Base-by-base conservation (phyloP, 805 yeast species). In the Danielia oregonensis region DNA sequence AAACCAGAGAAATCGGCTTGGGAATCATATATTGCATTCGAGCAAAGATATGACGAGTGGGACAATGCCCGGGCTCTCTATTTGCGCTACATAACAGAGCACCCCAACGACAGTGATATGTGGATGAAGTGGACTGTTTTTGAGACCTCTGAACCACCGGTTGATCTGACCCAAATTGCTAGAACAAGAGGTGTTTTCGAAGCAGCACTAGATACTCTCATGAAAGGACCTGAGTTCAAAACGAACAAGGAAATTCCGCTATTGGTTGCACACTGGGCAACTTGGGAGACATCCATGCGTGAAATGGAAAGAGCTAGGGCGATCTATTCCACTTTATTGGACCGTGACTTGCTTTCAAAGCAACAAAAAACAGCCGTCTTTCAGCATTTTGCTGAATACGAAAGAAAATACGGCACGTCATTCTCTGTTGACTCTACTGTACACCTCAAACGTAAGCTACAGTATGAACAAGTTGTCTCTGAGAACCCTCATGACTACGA, bases 51-150 rank as follows among this genome's bases (percentile, higher is more conserved):
- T 48, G 70, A 68, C 16, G 79, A 79, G 38, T 44, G 45, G 15
- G 71, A 65, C 13, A 76, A 78, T 28, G 86, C 72, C 3, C 58
- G 96, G 40, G 51, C 61, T 2, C 59, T 88, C 0, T 88, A 65
- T 56, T 67, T 71, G 29, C 63, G 76, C 33, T 82, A 76, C 46
- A 51, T 64, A 15, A 19, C 25, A 11, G 52, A 41, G 25, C 42
- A 31, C 33, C 75, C 74, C 45, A 81, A 85, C 0, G 53, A 52
- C 4, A 57, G 74, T 2, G 68, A 61, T 9, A 75, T 81, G 13
- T 89, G 96, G 96, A 42, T 73, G 17, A 68, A 70, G 36, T 89
- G 96, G 96, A 68, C 78, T 2, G 63, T 68, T 15, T 86, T 84
- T 51, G 96, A 89, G 55, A 66, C 70, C 29, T 66, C 67, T 17